These are phyloP conservation scores for Talaromyces sp. DNA, from an alignment of 2,329 filamentous ascomycete species.

Conservation along the genomic window DNA sequence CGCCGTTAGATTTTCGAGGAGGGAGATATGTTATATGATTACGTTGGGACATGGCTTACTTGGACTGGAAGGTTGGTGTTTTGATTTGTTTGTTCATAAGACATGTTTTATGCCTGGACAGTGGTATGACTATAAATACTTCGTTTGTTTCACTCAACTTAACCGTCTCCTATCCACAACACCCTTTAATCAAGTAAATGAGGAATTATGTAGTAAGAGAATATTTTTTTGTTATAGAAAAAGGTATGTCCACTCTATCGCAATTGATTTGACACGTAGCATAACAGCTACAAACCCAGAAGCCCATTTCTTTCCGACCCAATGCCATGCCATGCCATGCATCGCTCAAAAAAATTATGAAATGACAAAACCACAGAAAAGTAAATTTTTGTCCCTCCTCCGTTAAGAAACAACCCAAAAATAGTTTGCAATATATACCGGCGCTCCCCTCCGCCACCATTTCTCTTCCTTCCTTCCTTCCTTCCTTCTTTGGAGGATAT, in stretches of 20 bases:
- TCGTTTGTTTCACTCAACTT: not conserved
- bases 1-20: not conserved
- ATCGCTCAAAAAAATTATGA: slow-evolving; percentile 16
- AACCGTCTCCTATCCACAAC: not conserved
- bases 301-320: slow-evolving; percentile 18
- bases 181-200: not conserved
- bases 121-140: not conserved
- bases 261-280: slow-evolving; percentile 9
- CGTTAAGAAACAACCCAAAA: not conserved
- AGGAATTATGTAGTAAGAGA: not conserved
- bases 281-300: slow-evolving; percentile 12
- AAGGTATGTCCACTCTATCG: slow-evolving; percentile 17
- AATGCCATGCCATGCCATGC: slow-evolving; percentile 18
- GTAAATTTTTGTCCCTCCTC: not conserved
- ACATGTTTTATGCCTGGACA: not conserved
- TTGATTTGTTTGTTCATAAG: not conserved
- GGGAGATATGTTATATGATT: not conserved
- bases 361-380: slow-evolving; percentile 14
- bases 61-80: not conserved
- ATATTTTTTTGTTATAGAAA: not conserved
- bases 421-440: slow-evolving; percentile 18
- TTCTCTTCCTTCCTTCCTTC: not conserved
- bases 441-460: not conserved
- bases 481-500: slow-evolving; percentile 1
- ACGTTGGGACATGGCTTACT: not conserved